These are phyloP conservation scores for Amanita rimosa DNA, from an alignment of 768 basidiomycete genomes.

Conservation along the genomic window DNA sequence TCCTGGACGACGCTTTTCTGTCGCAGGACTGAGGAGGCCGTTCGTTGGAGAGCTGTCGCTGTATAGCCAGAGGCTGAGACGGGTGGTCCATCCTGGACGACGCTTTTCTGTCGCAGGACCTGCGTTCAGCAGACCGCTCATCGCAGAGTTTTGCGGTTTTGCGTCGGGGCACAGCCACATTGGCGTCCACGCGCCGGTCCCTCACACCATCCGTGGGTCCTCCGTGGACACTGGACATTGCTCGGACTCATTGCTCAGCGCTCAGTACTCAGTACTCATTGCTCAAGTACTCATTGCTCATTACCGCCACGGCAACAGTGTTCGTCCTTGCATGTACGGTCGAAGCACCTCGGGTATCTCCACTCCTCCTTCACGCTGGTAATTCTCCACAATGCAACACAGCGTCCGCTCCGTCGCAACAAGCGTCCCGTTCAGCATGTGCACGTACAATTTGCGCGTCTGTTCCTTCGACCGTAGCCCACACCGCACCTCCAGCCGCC, in stretches of 20 bases:
- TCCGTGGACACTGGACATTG: too few relatives aligned
- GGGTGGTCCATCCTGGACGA: slow-evolving; percentile 14
- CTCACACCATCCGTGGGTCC: too few relatives aligned
- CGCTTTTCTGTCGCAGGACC: too few relatives aligned
- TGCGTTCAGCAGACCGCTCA: too few relatives aligned
- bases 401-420: slow-evolving; percentile 95
- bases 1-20: slow-evolving; percentile 13
- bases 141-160: too few relatives aligned
- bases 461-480: slow-evolving; percentile 89
- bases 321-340: slow-evolving; percentile 94
- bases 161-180: too few relatives aligned
- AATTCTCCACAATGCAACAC: slow-evolving; percentile 98
- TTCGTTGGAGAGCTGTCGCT: slow-evolving; percentile 9
- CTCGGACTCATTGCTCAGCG: too few relatives aligned
- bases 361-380: slow-evolving; percentile 90
- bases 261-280: too few relatives aligned
- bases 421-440: slow-evolving; percentile 98
- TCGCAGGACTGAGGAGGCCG: slow-evolving; percentile 31
- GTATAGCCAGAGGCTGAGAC: slow-evolving; percentile 22
- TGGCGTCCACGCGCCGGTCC: too few relatives aligned
- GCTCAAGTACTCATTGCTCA: too few relatives aligned
- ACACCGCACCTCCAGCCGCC: slow-evolving; percentile 87
- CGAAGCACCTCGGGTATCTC: slow-evolving; percentile 81
- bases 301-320: slow-evolving; percentile 64
- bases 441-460: slow-evolving; percentile 86